Conservation (phyloP, 2,329 filamentous ascomycete species). For the Aureobasidium sp. region DNA sequence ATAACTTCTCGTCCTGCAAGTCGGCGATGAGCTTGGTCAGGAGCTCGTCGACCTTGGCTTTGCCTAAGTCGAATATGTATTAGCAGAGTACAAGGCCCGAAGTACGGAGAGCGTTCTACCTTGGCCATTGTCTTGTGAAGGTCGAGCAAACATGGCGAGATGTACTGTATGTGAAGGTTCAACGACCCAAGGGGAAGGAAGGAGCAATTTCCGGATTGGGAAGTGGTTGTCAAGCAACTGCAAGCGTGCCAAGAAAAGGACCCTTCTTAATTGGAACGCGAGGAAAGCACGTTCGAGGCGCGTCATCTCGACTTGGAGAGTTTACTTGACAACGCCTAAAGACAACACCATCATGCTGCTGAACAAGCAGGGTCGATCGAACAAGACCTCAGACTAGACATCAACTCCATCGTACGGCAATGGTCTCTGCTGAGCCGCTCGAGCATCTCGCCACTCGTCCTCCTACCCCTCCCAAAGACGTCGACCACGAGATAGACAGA, state of each 20-base stretch:
- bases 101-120: neutral
- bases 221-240: neutral
- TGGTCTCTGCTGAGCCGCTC: constrained; percentile 34
- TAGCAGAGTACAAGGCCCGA: neutral
- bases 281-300: neutral
- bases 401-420: constrained; percentile 21
- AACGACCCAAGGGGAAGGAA: neutral
- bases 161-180: neutral
- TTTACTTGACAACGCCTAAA: constrained; percentile 7
- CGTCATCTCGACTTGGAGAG: neutral
- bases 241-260: constrained; percentile 2
- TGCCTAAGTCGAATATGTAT: neutral
- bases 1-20: constrained; percentile 50
- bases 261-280: neutral
- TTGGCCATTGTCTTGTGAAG: neutral
- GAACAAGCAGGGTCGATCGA: neutral
- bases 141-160: neutral
- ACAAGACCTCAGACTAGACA: neutral
- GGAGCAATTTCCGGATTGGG: constrained; percentile 13
- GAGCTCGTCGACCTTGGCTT: constrained; percentile 10
- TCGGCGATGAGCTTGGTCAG: constrained; percentile 50
- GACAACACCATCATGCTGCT: constrained; percentile 9
- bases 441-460: constrained; percentile 45
- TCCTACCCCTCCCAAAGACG: constrained; percentile 49
- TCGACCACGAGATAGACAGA: constrained; percentile 32